Base-by-base conservation (phyloP, 352 stramenopile species). In the Hyaloperonospora arabidopsidis region DNA sequence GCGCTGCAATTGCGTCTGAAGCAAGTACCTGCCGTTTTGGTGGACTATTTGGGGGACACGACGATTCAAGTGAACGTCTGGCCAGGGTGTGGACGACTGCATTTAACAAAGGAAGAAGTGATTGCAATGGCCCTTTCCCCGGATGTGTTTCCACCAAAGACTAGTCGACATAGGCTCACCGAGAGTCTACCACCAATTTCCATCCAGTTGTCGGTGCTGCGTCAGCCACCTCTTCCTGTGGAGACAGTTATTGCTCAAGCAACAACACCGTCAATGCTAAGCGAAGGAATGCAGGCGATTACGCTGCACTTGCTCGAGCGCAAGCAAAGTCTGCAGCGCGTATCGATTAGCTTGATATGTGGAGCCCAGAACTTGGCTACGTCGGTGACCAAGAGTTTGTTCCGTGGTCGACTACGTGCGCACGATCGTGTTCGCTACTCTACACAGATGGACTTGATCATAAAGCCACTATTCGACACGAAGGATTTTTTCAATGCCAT, bases 141-240 rank as follows among this genome's bases (percentile, higher is more conserved):
- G 4, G 76, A 87, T 45, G 80, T 93, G 45, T 90, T 91, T 52
- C 84, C 84, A 21, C 77, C 81, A 90, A 91, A 93, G 68, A 93
- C 84, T 11, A 91, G 81, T 59, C 80, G 81, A 52, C 84, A 93
- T 58, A 70, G 76, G 6, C 90, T 93, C 52, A 86, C 76, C 0
- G 80, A 91, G 54, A 88, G 74, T 44, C 61, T 91, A 5, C 80
- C 84, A 28, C 84, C 84, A 5, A 83, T 93, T 58, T 92, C 79
- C 18, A 89, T 91, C 49, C 79, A 79, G 22, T 61, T 93, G 7
- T 86, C 72, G 10, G 65, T 88, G 21, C 57, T 91, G 23, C 79
- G 77, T 22, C 71, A 86, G 49, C 66, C 71, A n/a, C 76, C 79
- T 74, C 65, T 73, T 47, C 69, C 68, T 15, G 79, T 86, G 35